Percentiles rank a stretch among this genome's conserved stretches.
Evolutionary conservation across 768 basidiomycete species (phyloP).

Genomic region (Tricholoma hemisulphureum): DNA sequence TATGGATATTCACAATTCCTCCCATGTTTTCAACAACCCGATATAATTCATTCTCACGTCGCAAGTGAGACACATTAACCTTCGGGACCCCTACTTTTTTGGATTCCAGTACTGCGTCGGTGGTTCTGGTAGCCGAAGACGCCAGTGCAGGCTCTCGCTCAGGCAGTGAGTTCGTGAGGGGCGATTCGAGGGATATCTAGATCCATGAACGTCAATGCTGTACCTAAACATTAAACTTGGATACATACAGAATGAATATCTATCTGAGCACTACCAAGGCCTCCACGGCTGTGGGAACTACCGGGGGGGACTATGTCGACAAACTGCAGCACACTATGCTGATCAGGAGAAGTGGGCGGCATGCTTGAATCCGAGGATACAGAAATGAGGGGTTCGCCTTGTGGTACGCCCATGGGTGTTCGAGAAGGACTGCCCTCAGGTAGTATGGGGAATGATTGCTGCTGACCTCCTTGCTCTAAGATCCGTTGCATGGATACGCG

Average conservation of each 20-base stretch:
- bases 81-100: slow-evolving; percentile 26
- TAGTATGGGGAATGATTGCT: neutral
- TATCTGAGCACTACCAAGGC: neutral
- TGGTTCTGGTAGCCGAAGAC: neutral
- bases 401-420: neutral
- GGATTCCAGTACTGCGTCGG: slow-evolving; percentile 1
- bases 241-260: neutral
- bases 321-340: neutral
- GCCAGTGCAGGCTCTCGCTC: neutral
- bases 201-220: neutral
- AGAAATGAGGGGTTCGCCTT: neutral
- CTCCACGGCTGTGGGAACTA: neutral
- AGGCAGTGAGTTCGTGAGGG: neutral
- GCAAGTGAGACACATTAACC: slow-evolving; percentile 72
- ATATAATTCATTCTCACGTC: slow-evolving; percentile 78
- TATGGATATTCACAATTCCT: slow-evolving; percentile 64
- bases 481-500: neutral
- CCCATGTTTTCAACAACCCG: slow-evolving; percentile 63
- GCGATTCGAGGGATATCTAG: neutral
- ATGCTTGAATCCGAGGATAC: neutral
- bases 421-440: neutral
- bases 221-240: too few relatives aligned
- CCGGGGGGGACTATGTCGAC: neutral
- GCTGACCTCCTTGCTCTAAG: neutral
- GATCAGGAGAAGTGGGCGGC: neutral